Base-by-base conservation (phyloP, 306 rosid species). In the Dalbergia cochinchinensis region DNA sequence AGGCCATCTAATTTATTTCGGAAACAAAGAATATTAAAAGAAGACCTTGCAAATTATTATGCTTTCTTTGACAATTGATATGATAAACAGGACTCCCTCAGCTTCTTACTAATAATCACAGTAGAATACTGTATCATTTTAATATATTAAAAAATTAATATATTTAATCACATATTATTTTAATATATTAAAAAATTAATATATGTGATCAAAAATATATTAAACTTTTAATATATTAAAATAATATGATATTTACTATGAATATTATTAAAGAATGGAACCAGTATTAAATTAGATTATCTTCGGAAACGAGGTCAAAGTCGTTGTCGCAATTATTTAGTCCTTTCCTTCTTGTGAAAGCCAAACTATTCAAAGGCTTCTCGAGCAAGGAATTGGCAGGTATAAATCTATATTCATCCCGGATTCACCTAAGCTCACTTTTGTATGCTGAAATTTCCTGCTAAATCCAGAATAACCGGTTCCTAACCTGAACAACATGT, bases 261-360 rank as follows among this genome's bases (percentile, higher is more conserved):
- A 20, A 0, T 20, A 20, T 20, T 20, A 20, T 20, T 20, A 20
- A 20, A 1, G 22, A 20, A 20, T 20, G 0, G 22, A 20, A 20
- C 22, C 1, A 20, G 31, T 26, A 26, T 26, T 26, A 26, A 26
- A 2, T 26, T 26, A 26, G 31, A 37, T 4, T 16, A 45, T 31
- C 4, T 5, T 20, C 45, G 44, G 10, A 11, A 11, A 4, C 8
- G 11, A 9, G 35, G 80, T 74, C 85, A 74, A 74, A 81, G 80
- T 74, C 57, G 13, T 39, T 35, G 26, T 41, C 16, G 69, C 4
- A 53, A 26, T 4, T 42, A 26, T 47, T 42, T 1, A 1, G 51
- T 61, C 77, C 0, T 41, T 69, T 69, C 68, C 85, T 69, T 82
- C 74, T 20, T 39, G 61, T 4, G 78, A 1, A 82, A 69, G 82